Evolutionary conservation across 2,329 filamentous ascomycete genomes (phyloP).

Genomic region (Dothidotthia symphoricarpi): DNA sequence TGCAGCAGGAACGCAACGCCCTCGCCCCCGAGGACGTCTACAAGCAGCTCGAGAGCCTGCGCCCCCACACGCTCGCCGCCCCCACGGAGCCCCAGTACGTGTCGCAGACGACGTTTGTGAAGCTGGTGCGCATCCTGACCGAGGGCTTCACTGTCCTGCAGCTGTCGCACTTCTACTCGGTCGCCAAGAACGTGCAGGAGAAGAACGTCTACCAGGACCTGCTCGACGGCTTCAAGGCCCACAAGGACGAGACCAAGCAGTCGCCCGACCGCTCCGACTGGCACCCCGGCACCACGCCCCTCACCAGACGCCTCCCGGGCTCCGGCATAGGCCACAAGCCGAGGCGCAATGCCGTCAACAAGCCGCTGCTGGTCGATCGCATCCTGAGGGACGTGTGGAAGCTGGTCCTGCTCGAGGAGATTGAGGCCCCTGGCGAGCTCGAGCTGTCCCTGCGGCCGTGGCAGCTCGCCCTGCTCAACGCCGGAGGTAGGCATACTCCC

Average conservation of each 20-base stretch:
- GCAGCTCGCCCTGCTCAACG: constrained; percentile 33
- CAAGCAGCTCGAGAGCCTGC: constrained; percentile 32
- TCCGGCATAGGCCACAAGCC: constrained; percentile 11
- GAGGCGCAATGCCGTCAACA: constrained; percentile 19
- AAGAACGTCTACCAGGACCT: constrained; percentile 17
- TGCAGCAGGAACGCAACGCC: constrained; percentile 24
- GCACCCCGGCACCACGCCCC: constrained; percentile 31
- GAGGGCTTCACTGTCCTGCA: constrained; percentile 32
- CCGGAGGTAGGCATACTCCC: constrained; percentile 18
- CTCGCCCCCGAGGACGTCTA: constrained; percentile 31
- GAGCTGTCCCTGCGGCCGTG: constrained; percentile 36
- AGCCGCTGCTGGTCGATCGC: constrained; percentile 33
- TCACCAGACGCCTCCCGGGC: constrained; percentile 26
- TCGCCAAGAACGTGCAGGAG: constrained; percentile 22
- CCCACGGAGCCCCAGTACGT: constrained; percentile 31
- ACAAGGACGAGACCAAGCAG: constrained; percentile 14
- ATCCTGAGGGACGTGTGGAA: constrained; percentile 38
- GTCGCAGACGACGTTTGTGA: constrained; percentile 24
- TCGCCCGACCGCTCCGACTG: constrained; percentile 29
- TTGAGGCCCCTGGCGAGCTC: constrained; percentile 36
- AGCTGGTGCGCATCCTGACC: constrained; percentile 23
- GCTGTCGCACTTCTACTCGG: constrained; percentile 33
- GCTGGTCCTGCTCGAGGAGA: constrained; percentile 35
- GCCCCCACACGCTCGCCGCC: constrained; percentile 20
- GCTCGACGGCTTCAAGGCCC: constrained; percentile 14